Evolutionary conservation across 129 eudicot genomes (phyloP), one percentile per base, ranked within the genome.

Genomic region (Pulicaria dysenterica): DNA sequence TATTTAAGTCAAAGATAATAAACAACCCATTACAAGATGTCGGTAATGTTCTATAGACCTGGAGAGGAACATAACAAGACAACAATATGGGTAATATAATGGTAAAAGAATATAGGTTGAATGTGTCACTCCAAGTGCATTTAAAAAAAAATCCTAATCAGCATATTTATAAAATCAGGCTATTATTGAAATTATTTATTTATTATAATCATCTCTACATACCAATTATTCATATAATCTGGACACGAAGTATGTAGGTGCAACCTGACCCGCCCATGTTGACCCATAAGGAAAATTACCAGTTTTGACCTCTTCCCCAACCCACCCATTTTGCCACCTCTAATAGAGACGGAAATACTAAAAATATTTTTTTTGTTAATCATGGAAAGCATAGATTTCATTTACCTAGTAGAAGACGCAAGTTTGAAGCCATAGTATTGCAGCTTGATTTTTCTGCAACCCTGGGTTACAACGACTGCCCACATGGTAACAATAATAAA

Each of bases 361-460:
- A 24, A 24, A 24, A 24, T 24, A 24, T 24, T 24, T 24, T 24
- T 24, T 24, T 24, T n/a, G n/a, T 24, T 24, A 24, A 24, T 0
- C 1, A 24, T 70, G 58, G 48, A 70, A 53, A 74, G 39, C 11
- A 44, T 1, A 69, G 15, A 50, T 17, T 8, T 8, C 8, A 39
- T 24, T 79, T 47, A 94, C 99, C 99, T 94, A 43, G 99, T 74
- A 13, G 91, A 80, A 72, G 99, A 94, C 41, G 99, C 99, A 79
- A 94, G 93, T 83, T 90, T 90, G 79, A 94, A 94, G 73, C 99
- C 97, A 72, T 94, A 94, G 64, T 94, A 94, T 67, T 90, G 99
- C 68, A 94, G 85, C 80, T 90, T 94, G 39, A 94, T 85, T 82
- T 94, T 94, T 87, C 99, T 81, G 82, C 96, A 90, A 75, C 99